These are phyloP conservation scores for Fagopyrum tataricum DNA, from an alignment of 148 eudicot genomes.

Conservation along the genomic window DNA sequence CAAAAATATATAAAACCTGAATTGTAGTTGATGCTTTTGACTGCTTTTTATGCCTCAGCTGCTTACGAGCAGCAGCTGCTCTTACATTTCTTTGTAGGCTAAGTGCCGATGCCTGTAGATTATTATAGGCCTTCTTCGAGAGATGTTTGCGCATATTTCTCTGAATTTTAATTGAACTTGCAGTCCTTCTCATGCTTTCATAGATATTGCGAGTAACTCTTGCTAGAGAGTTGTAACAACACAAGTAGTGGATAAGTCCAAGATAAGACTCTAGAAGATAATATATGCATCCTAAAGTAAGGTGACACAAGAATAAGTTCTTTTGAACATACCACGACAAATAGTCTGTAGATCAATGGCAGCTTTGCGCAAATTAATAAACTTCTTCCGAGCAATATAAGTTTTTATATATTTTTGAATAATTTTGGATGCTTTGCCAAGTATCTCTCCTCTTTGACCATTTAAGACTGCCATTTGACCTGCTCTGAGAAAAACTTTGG, in stretches of 20 bases:
- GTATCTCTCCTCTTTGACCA: slow-evolving; percentile 61
- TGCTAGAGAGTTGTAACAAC: slow-evolving; percentile 31
- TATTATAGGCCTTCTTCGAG: slow-evolving; percentile 43
- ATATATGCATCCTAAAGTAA: neutral
- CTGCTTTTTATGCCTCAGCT: slow-evolving; percentile 54
- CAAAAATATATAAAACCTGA: slow-evolving; percentile 52
- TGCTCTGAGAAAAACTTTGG: slow-evolving; percentile 85
- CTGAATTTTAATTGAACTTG: slow-evolving; percentile 75
- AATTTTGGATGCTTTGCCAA: slow-evolving; percentile 59
- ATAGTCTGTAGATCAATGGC: slow-evolving; percentile 50
- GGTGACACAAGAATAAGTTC: neutral
- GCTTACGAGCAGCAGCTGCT: slow-evolving; percentile 57
- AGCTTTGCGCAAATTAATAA: slow-evolving; percentile 47
- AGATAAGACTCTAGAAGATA: neutral
- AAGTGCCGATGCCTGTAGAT: slow-evolving; percentile 40
- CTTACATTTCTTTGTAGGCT: slow-evolving; percentile 62
- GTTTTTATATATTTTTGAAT: slow-evolving; percentile 68
- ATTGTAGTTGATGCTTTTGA: slow-evolving; percentile 52
- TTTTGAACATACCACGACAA: slow-evolving; percentile 47
- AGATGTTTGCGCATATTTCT: slow-evolving; percentile 54
- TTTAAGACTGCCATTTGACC: slow-evolving; percentile 95
- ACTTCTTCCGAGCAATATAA: slow-evolving; percentile 53
- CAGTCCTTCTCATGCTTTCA: slow-evolving; percentile 50
- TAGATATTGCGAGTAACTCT: slow-evolving; percentile 51
- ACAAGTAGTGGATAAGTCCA: neutral